phyloP scores from a whole-genome alignment of 225 moss, liverwort and hornwort genomes.

The Pleurozium schreberi region DNA sequence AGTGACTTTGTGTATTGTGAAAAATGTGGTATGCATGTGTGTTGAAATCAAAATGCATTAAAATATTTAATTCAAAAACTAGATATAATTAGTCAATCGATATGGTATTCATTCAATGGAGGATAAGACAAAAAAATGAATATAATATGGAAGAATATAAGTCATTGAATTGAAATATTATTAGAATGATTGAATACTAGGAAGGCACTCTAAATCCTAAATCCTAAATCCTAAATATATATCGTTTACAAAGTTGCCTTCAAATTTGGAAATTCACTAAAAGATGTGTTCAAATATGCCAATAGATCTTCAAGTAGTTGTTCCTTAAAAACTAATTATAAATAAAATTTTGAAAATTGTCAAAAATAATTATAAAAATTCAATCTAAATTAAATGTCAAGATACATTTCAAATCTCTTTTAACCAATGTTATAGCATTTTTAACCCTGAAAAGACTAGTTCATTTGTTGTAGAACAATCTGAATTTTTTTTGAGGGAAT shows the following conservation, averaged over 20 bases:
- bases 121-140: too few species aligned
- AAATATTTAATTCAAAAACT: too few species aligned
- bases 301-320: background rate
- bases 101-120: background rate
- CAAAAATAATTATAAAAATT: background rate
- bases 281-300: background rate
- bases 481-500: rapidly evolving
- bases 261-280: background rate
- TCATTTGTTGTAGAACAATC: rapidly evolving
- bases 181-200: rapidly evolving
- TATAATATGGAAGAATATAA: background rate
- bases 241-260: background rate
- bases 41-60: background rate
- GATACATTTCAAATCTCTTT: too few species aligned
- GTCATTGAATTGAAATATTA: background rate
- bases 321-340: too few species aligned
- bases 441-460: too few species aligned
- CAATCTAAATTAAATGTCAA: too few species aligned
- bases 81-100: too few species aligned
- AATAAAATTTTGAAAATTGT: background rate
- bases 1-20: background rate
- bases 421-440: background rate
- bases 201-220: background rate
- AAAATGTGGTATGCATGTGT: background rate
- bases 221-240: background rate